Conservation (phyloP, 1,139 yeast species). For the Magnusiomyces paraingens region DNA sequence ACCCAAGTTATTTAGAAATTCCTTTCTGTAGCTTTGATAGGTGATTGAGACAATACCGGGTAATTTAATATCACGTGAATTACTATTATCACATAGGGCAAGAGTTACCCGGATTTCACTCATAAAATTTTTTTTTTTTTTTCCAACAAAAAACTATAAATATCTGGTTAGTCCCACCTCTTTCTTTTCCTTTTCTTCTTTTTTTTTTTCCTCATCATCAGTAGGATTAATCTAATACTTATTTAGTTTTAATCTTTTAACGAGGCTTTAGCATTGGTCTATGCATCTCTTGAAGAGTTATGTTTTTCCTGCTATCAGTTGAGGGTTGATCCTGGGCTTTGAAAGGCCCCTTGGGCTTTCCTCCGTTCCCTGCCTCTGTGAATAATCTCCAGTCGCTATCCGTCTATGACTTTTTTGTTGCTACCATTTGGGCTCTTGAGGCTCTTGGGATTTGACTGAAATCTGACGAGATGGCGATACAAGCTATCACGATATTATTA, state of each 20-base stretch:
- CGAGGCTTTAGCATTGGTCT: constrained; percentile 6
- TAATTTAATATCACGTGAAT: no score
- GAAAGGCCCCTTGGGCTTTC: constrained; percentile 5
- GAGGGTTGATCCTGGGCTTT: constrained; percentile 6
- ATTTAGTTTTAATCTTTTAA: constrained; percentile 3
- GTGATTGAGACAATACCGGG: no score
- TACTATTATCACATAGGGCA: no score
- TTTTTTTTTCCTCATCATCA: constrained; percentile 6
- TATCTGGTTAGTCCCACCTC: background rate
- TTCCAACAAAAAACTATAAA: background rate
- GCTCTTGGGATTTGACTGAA: background rate
- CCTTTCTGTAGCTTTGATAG: no score
- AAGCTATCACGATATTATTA: no score
- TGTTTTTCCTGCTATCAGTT: constrained; percentile 7
- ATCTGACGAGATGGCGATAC: constrained; percentile 1
- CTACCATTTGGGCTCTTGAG: background rate
- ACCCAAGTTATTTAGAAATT: no score
- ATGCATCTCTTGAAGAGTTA: constrained; percentile 5
- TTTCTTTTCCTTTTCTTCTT: background rate
- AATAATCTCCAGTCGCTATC: background rate
- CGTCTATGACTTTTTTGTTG: background rate
- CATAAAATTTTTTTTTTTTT: no score
- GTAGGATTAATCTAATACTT: background rate
- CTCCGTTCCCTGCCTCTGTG: constrained; percentile 8
- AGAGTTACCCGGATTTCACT: no score